Evolutionary conservation across 2,329 filamentous ascomycete species (phyloP), one percentile per base, ranked within the genome.

Genomic region (Purpureocillium takamizusanense): DNA sequence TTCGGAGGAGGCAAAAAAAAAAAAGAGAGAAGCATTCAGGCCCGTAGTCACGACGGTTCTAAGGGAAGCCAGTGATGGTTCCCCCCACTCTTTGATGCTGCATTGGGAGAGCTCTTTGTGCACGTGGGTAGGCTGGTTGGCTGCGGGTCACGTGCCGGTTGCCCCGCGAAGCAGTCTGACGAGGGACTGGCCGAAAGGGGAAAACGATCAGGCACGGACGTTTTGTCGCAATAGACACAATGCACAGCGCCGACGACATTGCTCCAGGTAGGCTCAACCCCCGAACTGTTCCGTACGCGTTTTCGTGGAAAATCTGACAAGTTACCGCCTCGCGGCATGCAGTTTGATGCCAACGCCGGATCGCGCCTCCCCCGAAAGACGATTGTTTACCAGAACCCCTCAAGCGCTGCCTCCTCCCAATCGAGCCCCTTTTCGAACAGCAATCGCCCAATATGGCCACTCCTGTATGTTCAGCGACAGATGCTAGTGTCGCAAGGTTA

Each of bases 51-150:
- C 6, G 21, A 10, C 21, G 21, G 21, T 25, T 25, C 21, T 10
- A 25, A 10, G 21, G 6, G 21, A 25, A 25, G 21, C 21, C 21
- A 25, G 21, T 10, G 6, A 25, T 25, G 21, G 21, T 25, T 25
- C 6, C 21, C 32, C 39, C 42, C 43, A 31, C 36, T n/a, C 25
- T 21, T 17, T 16, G 36, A 18, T 14, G 28, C 42, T 25, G 40
- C 29, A 11, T 36, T 36, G 25, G 40, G 40, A 15, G 29, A 41
- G 40, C 35, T 36, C 36, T 17, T 16, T 35, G 40, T 35, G 53
- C 57, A 61, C 57, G 58, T 59, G 56, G 51, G 43, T 43, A 37
- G 39, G 47, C 46, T 60, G 51, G 54, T 57, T 56, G 49, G 51
- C 33, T 36, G 30, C 11, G 3, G 27, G 41, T 56, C 54, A 58